phyloP scores from a whole-genome alignment of 371 early-diverging fungal species.

The Mortierella sp. region DNA sequence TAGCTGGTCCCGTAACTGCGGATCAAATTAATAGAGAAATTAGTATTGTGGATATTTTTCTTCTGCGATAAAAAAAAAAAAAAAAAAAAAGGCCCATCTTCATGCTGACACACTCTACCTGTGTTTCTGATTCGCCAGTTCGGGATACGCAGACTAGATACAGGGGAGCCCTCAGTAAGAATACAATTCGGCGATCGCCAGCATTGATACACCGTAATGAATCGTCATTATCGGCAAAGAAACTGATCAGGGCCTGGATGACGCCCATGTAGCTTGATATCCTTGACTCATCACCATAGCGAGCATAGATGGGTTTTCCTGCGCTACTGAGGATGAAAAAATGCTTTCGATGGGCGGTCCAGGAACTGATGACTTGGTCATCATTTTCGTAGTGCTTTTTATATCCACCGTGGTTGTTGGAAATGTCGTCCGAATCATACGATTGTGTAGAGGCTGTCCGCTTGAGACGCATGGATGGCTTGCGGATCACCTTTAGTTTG shows the following conservation, averaged over 20 bases:
- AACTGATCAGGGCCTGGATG: constrained; percentile 91
- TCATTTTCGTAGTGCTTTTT: constrained; percentile 40
- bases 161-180: constrained; percentile 82
- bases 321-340: constrained; percentile 87
- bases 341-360: constrained; percentile 78
- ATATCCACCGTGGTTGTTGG: constrained; percentile 50
- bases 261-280: constrained; percentile 91
- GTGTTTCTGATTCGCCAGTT: constrained; percentile 84
- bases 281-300: constrained; percentile 91
- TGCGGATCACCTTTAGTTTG: constrained; percentile 34
- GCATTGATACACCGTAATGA: constrained; percentile 80
- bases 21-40: not conserved
- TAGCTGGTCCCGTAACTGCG: constrained; percentile 83
- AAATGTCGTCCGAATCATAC: constrained; percentile 51
- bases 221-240: constrained; percentile 86
- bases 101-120: constrained; percentile 56
- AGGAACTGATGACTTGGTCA: constrained; percentile 54
- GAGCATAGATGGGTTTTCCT: constrained; percentile 89
- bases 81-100: not conserved
- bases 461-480: constrained; percentile 21
- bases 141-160: constrained; percentile 86
- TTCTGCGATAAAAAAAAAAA: not conserved
- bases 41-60: not conserved
- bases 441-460: constrained; percentile 25
- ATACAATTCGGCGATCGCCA: constrained; percentile 84